Evolutionary conservation across 1,284 basidiomycete genomes (phyloP).

Genomic region (Austroboletus niveus): DNA sequence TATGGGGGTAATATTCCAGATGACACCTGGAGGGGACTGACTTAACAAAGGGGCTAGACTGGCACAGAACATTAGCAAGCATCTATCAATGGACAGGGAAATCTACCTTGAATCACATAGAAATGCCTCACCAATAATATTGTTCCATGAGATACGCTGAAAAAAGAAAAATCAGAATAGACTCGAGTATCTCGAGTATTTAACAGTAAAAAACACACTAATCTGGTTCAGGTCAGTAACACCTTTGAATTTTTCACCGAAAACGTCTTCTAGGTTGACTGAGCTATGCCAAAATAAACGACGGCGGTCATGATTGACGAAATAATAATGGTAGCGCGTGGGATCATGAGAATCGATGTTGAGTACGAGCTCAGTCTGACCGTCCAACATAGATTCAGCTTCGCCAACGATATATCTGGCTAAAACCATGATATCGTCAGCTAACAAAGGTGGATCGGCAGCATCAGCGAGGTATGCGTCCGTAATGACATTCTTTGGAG

Average conservation of each 20-base stretch:
- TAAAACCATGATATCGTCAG: background rate
- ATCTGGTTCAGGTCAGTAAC: background rate
- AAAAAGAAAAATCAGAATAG: slow-evolving; percentile 4
- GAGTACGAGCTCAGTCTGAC: slow-evolving; percentile 15
- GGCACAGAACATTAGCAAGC: background rate
- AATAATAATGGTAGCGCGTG: slow-evolving; percentile 2
- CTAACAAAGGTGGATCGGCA: background rate
- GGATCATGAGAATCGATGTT: slow-evolving; percentile 9
- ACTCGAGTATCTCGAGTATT: background rate
- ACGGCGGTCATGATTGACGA: background rate
- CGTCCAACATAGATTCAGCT: slow-evolving; percentile 5
- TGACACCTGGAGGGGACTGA: background rate
- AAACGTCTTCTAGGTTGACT: background rate
- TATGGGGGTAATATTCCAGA: background rate
- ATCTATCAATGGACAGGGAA: background rate
- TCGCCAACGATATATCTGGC: background rate
- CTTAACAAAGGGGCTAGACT: background rate
- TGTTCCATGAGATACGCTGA: slow-evolving; percentile 16
- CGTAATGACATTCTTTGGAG: slow-evolving; percentile 19
- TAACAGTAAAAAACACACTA: background rate
- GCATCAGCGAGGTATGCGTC: slow-evolving; percentile 2
- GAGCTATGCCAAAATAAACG: background rate
- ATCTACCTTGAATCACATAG: background rate
- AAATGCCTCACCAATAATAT: slow-evolving; percentile 13
- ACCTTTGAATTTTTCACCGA: background rate